These are phyloP conservation scores for Vicia villosa DNA, from an alignment of 306 rosid genomes.

Conservation along the genomic window DNA sequence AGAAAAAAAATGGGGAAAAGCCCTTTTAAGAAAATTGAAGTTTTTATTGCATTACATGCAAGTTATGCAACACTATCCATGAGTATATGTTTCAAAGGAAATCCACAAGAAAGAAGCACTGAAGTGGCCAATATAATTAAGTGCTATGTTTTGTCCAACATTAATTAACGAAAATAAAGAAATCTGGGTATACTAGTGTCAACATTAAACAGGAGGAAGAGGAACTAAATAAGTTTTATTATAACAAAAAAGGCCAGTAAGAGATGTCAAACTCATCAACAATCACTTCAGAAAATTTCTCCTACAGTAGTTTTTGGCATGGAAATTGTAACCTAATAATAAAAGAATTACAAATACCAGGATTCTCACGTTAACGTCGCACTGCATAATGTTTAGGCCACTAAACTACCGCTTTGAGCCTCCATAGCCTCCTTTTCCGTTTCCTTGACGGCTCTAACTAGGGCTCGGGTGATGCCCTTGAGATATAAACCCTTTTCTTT, in stretches of 20 bases:
- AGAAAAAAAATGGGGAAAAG: background rate
- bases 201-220: slow-evolving; percentile 1
- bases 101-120: slow-evolving; percentile 5
- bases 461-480: slow-evolving; percentile 68
- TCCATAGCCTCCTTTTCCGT: slow-evolving; percentile 56
- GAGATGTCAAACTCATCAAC: slow-evolving; percentile 16
- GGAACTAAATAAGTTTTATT: background rate
- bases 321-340: slow-evolving; percentile 24
- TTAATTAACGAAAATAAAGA: slow-evolving; percentile 2
- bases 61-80: background rate
- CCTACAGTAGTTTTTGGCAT: slow-evolving; percentile 13
- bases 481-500: slow-evolving; percentile 68
- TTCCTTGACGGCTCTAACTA: slow-evolving; percentile 80
- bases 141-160: background rate
- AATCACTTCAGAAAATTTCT: slow-evolving; percentile 12
- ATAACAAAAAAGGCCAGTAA: background rate
- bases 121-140: background rate
- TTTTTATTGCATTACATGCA: slow-evolving; percentile 14
- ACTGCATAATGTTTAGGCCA: slow-evolving; percentile 29
- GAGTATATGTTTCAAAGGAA: slow-evolving; percentile 1
- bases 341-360: slow-evolving; percentile 33
- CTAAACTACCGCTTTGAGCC: slow-evolving; percentile 35
- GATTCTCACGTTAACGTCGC: background rate
- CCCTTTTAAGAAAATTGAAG: background rate
- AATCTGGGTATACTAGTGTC: background rate